Percentiles rank a stretch among this genome's conserved stretches.
Conservation (phyloP, 495 filamentous ascomycete species). For the Cairneyella variabilis region DNA sequence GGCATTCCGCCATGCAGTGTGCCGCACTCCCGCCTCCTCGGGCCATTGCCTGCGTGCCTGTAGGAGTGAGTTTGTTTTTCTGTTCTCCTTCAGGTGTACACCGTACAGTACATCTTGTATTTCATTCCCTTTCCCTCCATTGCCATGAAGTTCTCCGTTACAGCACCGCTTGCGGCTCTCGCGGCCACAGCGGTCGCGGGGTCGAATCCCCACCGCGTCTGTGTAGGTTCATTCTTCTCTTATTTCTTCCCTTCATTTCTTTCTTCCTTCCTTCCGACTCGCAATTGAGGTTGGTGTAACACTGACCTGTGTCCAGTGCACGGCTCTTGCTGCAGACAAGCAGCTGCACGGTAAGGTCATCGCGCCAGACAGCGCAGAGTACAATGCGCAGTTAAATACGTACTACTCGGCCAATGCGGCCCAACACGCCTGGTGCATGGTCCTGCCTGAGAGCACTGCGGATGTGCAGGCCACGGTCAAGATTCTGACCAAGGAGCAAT, state of each 20-base stretch:
- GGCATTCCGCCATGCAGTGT: too few species aligned
- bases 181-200: neutral
- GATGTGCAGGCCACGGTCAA: conserved; percentile 36
- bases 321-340: conserved; percentile 8
- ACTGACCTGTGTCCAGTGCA: conserved; percentile 7
- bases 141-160: conserved; percentile 5
- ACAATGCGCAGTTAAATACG: conserved; percentile 23
- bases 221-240: conserved; percentile 1
- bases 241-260: conserved; percentile 5
- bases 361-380: conserved; percentile 19
- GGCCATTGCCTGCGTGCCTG: too few species aligned
- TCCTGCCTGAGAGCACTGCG: conserved; percentile 32
- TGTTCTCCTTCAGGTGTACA: conserved; percentile 1
- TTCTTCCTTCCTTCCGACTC: too few species aligned
- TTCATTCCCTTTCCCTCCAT: conserved; percentile 4
- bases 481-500: conserved; percentile 29
- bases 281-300: neutral
- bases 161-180: conserved; percentile 9
- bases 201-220: conserved; percentile 4
- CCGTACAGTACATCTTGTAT: too few species aligned
- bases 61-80: conserved; percentile 6
- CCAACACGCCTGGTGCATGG: conserved; percentile 32
- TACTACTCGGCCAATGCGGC: conserved; percentile 34
- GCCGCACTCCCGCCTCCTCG: too few species aligned
- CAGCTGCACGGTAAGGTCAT: conserved; percentile 20